Evolutionary conservation across 345 rosid species (phyloP).

Genomic region (Melaleuca quinquenervia): DNA sequence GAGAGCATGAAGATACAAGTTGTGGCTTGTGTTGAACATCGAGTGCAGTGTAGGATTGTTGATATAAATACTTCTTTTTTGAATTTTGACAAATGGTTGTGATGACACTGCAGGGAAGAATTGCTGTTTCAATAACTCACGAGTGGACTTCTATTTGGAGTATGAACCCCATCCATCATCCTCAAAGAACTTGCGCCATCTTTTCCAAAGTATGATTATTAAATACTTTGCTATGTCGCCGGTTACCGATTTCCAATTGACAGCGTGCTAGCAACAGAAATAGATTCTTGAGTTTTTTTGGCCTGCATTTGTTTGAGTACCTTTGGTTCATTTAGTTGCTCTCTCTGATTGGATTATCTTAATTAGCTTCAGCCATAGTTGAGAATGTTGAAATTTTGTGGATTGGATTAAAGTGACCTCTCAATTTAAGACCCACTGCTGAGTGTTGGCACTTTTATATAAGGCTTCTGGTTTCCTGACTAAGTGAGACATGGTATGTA

Average conservation of each 20-base stretch:
- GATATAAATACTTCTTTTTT: not conserved
- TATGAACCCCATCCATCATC: conserved; percentile 95
- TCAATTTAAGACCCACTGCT: not conserved
- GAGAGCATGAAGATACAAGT: not conserved
- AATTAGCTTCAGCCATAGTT: not conserved
- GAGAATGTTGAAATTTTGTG: not conserved
- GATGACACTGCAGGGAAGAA: conserved; percentile 49
- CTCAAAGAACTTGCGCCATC: conserved; percentile 74
- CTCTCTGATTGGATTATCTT: not conserved
- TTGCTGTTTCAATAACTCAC: conserved; percentile 71
- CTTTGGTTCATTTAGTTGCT: not conserved
- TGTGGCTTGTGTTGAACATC: not conserved
- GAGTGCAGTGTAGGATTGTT: not conserved
- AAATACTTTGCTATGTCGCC: not conserved
- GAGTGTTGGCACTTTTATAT: not conserved
- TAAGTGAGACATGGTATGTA: not conserved
- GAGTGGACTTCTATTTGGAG: conserved; percentile 50
- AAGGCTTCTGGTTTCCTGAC: not conserved
- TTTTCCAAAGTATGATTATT: conserved; percentile 67
- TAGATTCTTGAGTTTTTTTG: not conserved
- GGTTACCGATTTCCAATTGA: not conserved
- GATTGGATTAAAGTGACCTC: not conserved
- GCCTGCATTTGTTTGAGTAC: not conserved
- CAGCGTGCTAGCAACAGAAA: not conserved
- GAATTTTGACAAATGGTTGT: not conserved